These are phyloP conservation scores for Opeltia flavorubescens DNA, from an alignment of 495 filamentous ascomycete species.

Conservation along the genomic window DNA sequence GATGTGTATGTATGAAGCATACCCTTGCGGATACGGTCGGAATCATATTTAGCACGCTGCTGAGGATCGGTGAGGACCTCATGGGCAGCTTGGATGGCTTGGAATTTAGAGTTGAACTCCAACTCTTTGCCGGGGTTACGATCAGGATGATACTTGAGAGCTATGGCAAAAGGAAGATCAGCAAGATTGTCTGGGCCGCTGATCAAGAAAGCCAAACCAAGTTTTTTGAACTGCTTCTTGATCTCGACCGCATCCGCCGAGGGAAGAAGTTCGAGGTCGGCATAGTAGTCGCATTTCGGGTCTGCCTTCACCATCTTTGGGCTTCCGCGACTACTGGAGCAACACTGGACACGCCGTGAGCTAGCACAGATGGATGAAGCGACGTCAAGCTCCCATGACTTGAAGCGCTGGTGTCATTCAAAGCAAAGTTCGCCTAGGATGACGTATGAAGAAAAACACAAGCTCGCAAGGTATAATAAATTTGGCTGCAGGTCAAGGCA, in stretches of 20 bases:
- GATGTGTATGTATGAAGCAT: constrained; percentile 12
- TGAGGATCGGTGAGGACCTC: constrained; percentile 63
- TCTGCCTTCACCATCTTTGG: constrained; percentile 62
- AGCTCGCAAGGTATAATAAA: no score
- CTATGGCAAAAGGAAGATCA: constrained; percentile 27
- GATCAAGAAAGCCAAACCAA: constrained; percentile 38
- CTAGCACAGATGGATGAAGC: no score
- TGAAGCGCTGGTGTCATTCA: no score
- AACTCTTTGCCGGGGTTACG: constrained; percentile 71
- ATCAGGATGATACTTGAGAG: constrained; percentile 78
- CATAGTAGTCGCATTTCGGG: constrained; percentile 68
- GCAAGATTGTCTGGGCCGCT: neutral
- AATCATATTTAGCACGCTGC: constrained; percentile 61
- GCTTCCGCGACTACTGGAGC: no score
- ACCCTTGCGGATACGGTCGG: constrained; percentile 38
- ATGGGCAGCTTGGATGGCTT: constrained; percentile 71
- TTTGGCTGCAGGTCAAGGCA: no score
- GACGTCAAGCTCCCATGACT: no score
- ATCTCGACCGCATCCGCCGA: constrained; percentile 55
- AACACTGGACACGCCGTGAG: no score
- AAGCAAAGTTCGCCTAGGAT: no score
- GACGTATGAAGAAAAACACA: no score
- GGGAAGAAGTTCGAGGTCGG: constrained; percentile 56
- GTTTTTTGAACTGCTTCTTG: constrained; percentile 74
- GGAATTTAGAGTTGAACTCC: constrained; percentile 67